phyloP scores from a whole-genome alignment of 208 protist species.

The Trypanosoma melophagium region DNA sequence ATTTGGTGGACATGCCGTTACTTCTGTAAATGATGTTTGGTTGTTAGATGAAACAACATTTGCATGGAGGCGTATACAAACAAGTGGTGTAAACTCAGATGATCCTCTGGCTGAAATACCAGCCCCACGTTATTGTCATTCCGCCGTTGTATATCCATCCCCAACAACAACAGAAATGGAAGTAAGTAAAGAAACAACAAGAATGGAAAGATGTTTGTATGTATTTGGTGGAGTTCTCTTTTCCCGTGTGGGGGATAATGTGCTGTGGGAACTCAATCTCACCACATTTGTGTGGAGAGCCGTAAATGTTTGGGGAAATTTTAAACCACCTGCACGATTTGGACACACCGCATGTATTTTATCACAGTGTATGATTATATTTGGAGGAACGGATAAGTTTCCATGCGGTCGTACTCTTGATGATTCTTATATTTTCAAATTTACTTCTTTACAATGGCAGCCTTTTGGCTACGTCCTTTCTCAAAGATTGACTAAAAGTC shows the following conservation, averaged over 20 bases:
- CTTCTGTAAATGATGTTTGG: slow-evolving; percentile 26
- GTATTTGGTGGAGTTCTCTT: slow-evolving; percentile 22
- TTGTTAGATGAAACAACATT: slow-evolving; percentile 19
- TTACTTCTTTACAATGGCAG: neutral
- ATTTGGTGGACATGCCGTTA: slow-evolving; percentile 12
- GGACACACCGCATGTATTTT: slow-evolving; percentile 39
- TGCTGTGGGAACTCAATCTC: slow-evolving; percentile 21
- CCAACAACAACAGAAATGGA: neutral
- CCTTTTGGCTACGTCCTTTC: neutral
- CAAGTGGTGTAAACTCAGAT: neutral
- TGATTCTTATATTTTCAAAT: slow-evolving; percentile 15
- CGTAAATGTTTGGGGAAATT: slow-evolving; percentile 2
- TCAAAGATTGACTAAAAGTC: neutral
- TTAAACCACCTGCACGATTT: slow-evolving; percentile 43
- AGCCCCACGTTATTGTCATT: slow-evolving; percentile 18
- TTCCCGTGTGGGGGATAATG: slow-evolving; percentile 1
- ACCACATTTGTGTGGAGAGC: slow-evolving; percentile 16
- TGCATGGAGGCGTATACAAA: slow-evolving; percentile 2
- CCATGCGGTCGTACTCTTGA: neutral
- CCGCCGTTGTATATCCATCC: slow-evolving; percentile 16
- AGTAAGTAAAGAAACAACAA: neutral
- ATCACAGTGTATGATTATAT: slow-evolving; percentile 15
- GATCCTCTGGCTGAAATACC: slow-evolving; percentile 5
- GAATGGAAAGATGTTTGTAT: slow-evolving; percentile 6
- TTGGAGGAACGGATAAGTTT: slow-evolving; percentile 17